A percentile compares a stretch with the other conserved stretches of the same genome.
Evolutionary conservation across 495 filamentous ascomycete genomes (phyloP).

Genomic region (Lepidopterella palustris): DNA sequence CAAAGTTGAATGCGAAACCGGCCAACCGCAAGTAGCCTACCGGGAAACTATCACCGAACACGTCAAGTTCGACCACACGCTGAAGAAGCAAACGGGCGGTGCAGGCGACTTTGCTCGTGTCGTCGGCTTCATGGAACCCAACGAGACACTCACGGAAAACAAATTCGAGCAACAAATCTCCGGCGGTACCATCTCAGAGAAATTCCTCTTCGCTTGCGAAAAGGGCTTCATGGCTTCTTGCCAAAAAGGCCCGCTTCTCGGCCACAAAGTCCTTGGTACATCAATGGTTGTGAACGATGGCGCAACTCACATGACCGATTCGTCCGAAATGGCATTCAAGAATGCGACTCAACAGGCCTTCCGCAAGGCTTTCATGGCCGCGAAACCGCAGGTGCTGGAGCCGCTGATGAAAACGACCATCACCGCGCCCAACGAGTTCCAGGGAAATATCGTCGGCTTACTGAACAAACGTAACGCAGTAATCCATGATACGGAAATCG

Average conservation of each 20-base stretch:
- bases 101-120: conserved; percentile 96
- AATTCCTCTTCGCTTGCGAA: conserved; percentile 91
- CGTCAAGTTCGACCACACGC: conserved; percentile 81
- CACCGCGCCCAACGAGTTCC: conserved; percentile 94
- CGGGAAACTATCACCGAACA: conserved; percentile 80
- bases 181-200: conserved; percentile 89
- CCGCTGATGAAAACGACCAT: conserved; percentile 98
- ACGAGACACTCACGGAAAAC: conserved; percentile 62
- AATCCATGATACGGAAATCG: conserved; percentile 93
- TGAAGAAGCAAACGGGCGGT: conserved; percentile 95
- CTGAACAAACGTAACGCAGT: conserved; percentile 95
- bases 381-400: conserved; percentile 75
- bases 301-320: conserved; percentile 96
- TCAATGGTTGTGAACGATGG: conserved; percentile 94
- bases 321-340: conserved; percentile 97
- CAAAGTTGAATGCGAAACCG: conserved; percentile 89
- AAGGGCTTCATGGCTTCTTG: conserved; percentile 88
- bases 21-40: conserved; percentile 95
- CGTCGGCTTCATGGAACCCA: conserved; percentile 87
- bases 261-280: conserved; percentile 86
- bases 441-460: conserved; percentile 88
- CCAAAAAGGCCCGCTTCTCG: conserved; percentile 83
- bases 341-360: conserved; percentile 94
- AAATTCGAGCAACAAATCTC: conserved; percentile 79
- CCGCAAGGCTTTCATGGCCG: conserved; percentile 83